Base-by-base conservation (phyloP, 78 protist species). In the Guillardia theta region DNA sequence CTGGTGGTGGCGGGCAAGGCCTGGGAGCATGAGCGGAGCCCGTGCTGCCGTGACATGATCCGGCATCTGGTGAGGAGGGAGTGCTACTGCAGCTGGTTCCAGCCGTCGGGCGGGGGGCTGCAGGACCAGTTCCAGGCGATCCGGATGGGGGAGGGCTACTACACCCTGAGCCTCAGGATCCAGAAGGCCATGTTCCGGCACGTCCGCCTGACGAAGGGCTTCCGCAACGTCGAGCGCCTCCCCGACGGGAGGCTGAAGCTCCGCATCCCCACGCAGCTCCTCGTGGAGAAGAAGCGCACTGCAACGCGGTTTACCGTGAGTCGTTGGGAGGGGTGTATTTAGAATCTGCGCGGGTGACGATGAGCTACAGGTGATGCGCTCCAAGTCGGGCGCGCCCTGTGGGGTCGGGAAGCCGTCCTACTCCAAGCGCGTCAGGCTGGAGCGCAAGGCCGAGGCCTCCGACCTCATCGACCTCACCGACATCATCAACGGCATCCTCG, bases 141-240 rank as follows among this genome's bases (percentile, higher is more conserved):
- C 50, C 10, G 24, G n/a, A n/a, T 78, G 44, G 24, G 48, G 43
- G 90, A 50, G 33, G 24, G 24, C 41, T 78, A 27, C 90, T 78
- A 43, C 90, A 30, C 10, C 53, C 90, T n/a, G 24, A n/a, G 44
- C 44, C 48, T 78, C 41, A 18, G 48, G 41, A 15, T 78, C 41
- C n/a, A 43, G 90, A 78, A 78, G 90, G 90, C 90, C 50, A 37
- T 78, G 43, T 78, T 37, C 50, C 90, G 90, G 90, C 90, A 78
- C 90, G 48, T 78, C 15, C 90, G 90, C 48, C 90, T 78, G 90
- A 6, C 18, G 41, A 37, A 43, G 50, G 24, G 15, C 44, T 78
- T 78, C 90, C 90, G 48, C 50, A 78, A 78, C 90, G 3, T 43
- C 48, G 90, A 78, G 90, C 90, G 8, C 33, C 37, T 43, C 50